Evolutionary conservation across 176 grass and related monocot species (phyloP).

Genomic region (Urochloa ruziziensis): DNA sequence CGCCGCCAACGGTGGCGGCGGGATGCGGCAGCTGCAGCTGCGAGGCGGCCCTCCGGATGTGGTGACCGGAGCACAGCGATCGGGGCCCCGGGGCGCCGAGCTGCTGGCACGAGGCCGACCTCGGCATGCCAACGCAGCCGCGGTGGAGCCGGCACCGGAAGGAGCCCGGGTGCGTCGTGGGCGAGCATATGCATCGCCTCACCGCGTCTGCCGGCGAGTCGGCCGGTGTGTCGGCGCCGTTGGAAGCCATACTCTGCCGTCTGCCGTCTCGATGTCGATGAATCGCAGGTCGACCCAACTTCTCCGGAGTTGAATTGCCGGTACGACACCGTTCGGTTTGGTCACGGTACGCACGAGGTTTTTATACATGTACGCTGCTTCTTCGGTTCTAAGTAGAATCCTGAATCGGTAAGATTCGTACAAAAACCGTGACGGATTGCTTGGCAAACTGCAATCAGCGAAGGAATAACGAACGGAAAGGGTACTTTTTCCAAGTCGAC

Average conservation of each 20-base stretch:
- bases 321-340: background rate
- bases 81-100: background rate
- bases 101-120: slow-evolving; percentile 30
- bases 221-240: background rate
- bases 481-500: background rate
- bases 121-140: slow-evolving; percentile 10
- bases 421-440: background rate
- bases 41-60: background rate
- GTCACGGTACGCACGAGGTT: background rate
- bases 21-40: background rate
- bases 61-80: background rate
- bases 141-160: slow-evolving; percentile 62
- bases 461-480: background rate
- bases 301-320: background rate
- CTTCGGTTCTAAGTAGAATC: background rate
- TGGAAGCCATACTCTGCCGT: slow-evolving; percentile 11
- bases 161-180: slow-evolving; percentile 53
- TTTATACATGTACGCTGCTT: background rate
- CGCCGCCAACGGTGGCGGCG: background rate
- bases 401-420: background rate
- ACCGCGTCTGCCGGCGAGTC: background rate
- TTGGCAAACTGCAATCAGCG: background rate
- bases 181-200: slow-evolving; percentile 58
- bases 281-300: background rate
- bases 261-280: too few species aligned